Percentiles rank a stretch among this genome's conserved stretches.
Evolutionary conservation across 2,329 filamentous ascomycete species (phyloP).

Genomic region (Diplodia scrobiculata): DNA sequence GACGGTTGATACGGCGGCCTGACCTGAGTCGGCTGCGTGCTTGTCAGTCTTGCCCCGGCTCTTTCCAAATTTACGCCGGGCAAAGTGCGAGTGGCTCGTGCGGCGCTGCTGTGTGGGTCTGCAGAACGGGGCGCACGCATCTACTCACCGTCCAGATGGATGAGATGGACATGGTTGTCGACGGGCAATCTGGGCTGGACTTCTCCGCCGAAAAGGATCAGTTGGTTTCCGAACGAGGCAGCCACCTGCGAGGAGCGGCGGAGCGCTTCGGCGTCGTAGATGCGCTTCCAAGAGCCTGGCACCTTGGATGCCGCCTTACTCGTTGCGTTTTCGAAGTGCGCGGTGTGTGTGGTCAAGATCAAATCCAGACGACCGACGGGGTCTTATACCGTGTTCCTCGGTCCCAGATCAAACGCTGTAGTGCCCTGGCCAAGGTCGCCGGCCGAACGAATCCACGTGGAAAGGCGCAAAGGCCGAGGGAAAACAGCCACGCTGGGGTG

Average conservation of each 20-base stretch:
- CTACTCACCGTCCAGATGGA: slow-evolving; percentile 42
- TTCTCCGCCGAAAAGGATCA: slow-evolving; percentile 78
- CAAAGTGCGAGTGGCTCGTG: not conserved
- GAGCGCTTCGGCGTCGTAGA: slow-evolving; percentile 48
- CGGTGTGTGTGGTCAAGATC: not conserved
- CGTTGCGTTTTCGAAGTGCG: not conserved
- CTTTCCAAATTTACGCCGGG: not conserved
- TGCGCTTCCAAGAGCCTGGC: slow-evolving; percentile 44
- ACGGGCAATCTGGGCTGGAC: slow-evolving; percentile 65
- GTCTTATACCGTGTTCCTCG: not conserved
- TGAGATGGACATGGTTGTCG: slow-evolving; percentile 70
- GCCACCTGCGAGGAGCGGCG: slow-evolving; percentile 75
- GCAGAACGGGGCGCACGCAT: not conserved
- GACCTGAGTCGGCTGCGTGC: not conserved
- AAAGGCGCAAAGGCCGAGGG: not conserved
- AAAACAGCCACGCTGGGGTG: not conserved
- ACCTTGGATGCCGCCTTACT: not conserved
- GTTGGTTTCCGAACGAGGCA: slow-evolving; percentile 60
- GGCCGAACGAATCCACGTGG: not conserved
- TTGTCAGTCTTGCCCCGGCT: slow-evolving; percentile 29
- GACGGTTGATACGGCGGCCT: slow-evolving; percentile 25
- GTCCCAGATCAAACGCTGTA: not conserved
- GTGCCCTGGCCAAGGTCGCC: not conserved
- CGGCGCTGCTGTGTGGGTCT: not conserved
- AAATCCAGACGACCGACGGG: not conserved